Evolutionary conservation across 1,284 basidiomycete genomes (phyloP).

Genomic region (Pyrrhoderma noxium): DNA sequence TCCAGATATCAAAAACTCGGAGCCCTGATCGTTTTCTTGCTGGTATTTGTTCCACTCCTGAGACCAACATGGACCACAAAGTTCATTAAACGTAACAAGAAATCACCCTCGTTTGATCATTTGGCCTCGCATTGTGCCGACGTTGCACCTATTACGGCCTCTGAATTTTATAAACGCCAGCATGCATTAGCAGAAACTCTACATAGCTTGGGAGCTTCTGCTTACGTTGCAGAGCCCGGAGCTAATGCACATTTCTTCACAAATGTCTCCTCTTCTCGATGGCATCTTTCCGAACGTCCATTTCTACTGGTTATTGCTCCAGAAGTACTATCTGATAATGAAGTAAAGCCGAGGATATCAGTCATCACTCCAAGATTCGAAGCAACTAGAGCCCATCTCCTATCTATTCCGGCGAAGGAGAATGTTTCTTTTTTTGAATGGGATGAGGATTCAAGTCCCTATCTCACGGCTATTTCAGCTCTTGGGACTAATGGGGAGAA

Average conservation of each 20-base stretch:
- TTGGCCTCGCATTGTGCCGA: constrained; percentile 45
- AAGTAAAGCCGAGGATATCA: constrained; percentile 36
- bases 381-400: constrained; percentile 54
- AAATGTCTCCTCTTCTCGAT: constrained; percentile 56
- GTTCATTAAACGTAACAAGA: too few species aligned
- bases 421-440: constrained; percentile 55
- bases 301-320: constrained; percentile 63
- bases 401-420: constrained; percentile 42
- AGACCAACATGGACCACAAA: neutral
- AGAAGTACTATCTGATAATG: constrained; percentile 20
- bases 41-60: neutral
- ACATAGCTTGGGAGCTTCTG: constrained; percentile 42
- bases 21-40: neutral
- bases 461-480: constrained; percentile 36
- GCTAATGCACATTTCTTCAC: constrained; percentile 64
- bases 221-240: constrained; percentile 72
- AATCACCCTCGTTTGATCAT: constrained; percentile 24
- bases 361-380: constrained; percentile 77
- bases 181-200: constrained; percentile 44
- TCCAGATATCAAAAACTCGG: too few species aligned
- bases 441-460: constrained; percentile 71
- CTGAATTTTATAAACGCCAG: constrained; percentile 49
- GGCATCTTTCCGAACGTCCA: constrained; percentile 73
- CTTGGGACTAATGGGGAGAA: constrained; percentile 25
- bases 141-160: constrained; percentile 38